A percentile compares a stretch with the other conserved stretches of the same genome.
phyloP scores from a whole-genome alignment of 331 rosid genomes.

The Dryas integrifolia region DNA sequence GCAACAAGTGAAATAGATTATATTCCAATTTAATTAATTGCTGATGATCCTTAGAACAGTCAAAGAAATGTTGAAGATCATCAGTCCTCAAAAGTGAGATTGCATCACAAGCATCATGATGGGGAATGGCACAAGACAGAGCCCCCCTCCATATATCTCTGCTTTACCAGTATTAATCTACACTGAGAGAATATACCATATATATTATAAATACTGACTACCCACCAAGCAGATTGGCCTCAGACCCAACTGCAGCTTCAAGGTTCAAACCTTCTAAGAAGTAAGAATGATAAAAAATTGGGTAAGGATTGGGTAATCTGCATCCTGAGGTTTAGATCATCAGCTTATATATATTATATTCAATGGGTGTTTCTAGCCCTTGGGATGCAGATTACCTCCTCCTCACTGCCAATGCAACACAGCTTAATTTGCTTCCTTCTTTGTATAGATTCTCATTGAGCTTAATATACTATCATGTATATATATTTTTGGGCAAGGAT shows the following conservation, averaged over 20 bases:
- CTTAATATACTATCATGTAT: no score
- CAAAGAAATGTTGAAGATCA: no score
- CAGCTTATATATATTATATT: not conserved
- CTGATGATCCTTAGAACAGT: no score
- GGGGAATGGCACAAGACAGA: not conserved
- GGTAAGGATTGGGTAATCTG: slow-evolving; percentile 72
- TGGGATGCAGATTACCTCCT: slow-evolving; percentile 56
- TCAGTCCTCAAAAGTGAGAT: no score
- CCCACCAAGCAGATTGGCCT: not conserved
- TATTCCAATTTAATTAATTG: no score
- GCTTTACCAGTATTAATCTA: not conserved
- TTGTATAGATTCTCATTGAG: no score
- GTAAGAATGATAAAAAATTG: slow-evolving; percentile 31
- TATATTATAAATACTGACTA: not conserved
- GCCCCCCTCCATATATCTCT: not conserved
- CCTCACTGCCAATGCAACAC: slow-evolving; percentile 27
- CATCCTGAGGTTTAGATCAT: slow-evolving; percentile 53
- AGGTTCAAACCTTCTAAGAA: not conserved
- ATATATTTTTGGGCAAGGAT: not conserved
- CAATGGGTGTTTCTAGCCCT: slow-evolving; percentile 36
- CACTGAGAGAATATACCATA: not conserved
- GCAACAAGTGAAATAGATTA: no score
- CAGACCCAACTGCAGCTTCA: not conserved
- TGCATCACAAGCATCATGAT: not conserved
- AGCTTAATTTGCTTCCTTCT: no score